Evolutionary conservation across 257 asterid species (phyloP).

Genomic region (Solanum virginianum): DNA sequence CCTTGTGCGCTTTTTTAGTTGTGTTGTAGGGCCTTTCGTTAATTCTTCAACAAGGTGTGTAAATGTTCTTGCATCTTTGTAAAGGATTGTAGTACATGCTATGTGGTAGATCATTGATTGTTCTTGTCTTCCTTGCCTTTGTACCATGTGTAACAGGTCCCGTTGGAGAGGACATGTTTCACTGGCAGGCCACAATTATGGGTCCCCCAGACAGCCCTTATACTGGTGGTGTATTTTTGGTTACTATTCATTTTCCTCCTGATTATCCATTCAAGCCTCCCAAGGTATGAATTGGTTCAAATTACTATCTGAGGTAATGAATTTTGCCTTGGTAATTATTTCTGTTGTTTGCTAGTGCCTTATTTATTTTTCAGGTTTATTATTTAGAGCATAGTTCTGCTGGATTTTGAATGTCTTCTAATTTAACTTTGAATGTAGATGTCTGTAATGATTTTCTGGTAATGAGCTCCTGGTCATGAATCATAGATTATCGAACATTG

Average conservation of each 20-base stretch:
- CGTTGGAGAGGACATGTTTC: conserved; percentile 79
- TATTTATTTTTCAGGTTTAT: neutral
- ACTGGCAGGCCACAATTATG: conserved; percentile 84
- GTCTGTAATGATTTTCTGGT: neutral
- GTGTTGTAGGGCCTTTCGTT: neutral
- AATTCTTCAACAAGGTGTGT: neutral
- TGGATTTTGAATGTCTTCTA: neutral
- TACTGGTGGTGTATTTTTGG: conserved; percentile 66
- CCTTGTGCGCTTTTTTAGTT: neutral
- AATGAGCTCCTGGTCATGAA: neutral
- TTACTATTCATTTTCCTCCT: conserved; percentile 67
- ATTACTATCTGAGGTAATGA: neutral
- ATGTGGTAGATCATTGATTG: neutral
- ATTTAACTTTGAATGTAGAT: neutral
- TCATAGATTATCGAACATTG: neutral
- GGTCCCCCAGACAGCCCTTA: conserved; percentile 77
- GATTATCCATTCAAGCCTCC: conserved; percentile 79
- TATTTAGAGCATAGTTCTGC: neutral
- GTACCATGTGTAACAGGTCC: conserved; percentile 34
- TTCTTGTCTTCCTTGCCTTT: neutral
- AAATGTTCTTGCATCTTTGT: neutral
- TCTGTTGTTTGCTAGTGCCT: neutral
- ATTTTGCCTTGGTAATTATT: neutral
- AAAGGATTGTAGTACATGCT: neutral
- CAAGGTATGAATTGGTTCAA: conserved; percentile 25